phyloP scores from a whole-genome alignment of 1,139 yeast genomes.

The Yamadazyma dendronema region DNA sequence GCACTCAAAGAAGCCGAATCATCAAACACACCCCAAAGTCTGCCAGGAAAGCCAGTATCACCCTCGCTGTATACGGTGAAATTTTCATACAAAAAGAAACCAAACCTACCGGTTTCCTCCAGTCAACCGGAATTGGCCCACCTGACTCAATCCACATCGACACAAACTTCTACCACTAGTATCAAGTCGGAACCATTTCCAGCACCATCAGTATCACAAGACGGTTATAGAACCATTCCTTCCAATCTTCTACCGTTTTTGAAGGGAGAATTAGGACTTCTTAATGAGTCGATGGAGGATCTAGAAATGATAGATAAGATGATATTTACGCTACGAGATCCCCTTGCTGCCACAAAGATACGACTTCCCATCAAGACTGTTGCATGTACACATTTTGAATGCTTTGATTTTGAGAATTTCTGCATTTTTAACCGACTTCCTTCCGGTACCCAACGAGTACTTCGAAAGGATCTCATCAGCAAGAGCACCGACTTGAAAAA shows the following conservation, averaged over 20 bases:
- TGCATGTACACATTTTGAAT: slow-evolving; percentile 42
- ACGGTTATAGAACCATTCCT: slow-evolving; percentile 24
- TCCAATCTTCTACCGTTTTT: slow-evolving; percentile 23
- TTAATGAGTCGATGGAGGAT: slow-evolving; percentile 24
- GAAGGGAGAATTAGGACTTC: slow-evolving; percentile 21
- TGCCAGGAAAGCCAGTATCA: background rate
- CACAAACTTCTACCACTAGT: background rate
- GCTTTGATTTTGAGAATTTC: slow-evolving; percentile 46
- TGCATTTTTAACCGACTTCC: slow-evolving; percentile 40
- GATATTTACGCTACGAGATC: slow-evolving; percentile 31
- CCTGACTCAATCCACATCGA: background rate
- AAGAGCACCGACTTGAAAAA: slow-evolving; percentile 26
- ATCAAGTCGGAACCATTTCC: background rate
- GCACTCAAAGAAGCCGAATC: slow-evolving; percentile 7
- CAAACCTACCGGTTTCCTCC: background rate
- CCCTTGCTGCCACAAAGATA: slow-evolving; percentile 37
- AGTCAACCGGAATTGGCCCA: background rate
- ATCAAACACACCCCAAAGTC: background rate
- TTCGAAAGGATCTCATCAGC: slow-evolving; percentile 28
- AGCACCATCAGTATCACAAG: background rate
- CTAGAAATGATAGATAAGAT: slow-evolving; percentile 26
- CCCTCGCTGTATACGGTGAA: slow-evolving; percentile 2
- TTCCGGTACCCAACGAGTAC: slow-evolving; percentile 24
- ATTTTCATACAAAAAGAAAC: slow-evolving; percentile 4
- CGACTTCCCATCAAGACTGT: slow-evolving; percentile 40